Percentiles rank a stretch among this genome's conserved stretches.
Evolutionary conservation across 192 early-diverging fungal species (phyloP).

Genomic region (Podila minutissima): DNA sequence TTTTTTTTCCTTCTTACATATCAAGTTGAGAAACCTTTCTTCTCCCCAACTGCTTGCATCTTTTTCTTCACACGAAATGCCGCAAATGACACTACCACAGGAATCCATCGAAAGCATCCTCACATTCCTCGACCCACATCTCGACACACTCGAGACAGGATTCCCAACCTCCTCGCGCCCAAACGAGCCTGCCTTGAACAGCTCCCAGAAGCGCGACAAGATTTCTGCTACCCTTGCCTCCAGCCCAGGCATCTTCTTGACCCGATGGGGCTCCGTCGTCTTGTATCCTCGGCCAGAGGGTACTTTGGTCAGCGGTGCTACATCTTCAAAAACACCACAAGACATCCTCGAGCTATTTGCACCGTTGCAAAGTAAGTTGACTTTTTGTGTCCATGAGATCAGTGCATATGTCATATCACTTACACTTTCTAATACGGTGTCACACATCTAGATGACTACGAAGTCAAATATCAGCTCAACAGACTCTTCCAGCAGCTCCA

Average conservation of each 20-base stretch:
- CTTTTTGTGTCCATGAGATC: background rate
- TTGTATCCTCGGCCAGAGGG: conserved; percentile 36
- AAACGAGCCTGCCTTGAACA: conserved; percentile 27
- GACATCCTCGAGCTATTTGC: conserved; percentile 34
- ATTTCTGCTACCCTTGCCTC: conserved; percentile 16
- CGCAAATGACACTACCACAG: conserved; percentile 16
- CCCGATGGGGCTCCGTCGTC: conserved; percentile 45
- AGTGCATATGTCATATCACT: background rate
- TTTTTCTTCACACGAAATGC: background rate
- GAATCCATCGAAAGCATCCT: conserved; percentile 32
- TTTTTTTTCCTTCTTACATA: background rate
- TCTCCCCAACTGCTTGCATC: background rate
- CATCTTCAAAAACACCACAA: background rate
- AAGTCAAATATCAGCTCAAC: conserved; percentile 30
- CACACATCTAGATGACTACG: conserved; percentile 21
- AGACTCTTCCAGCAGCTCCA: conserved; percentile 35
- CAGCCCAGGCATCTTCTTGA: conserved; percentile 36
- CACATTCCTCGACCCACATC: conserved; percentile 34
- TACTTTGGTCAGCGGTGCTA: background rate
- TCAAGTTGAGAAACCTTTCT: background rate
- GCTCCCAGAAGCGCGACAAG: conserved; percentile 29
- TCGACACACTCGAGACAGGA: conserved; percentile 37
- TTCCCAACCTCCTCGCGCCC: conserved; percentile 45
- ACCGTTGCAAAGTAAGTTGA: conserved; percentile 18
- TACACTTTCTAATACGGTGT: background rate